Percentiles rank a stretch among this genome's conserved stretches.
phyloP scores from a whole-genome alignment of 306 rosid genomes.

The Quercus suber region DNA sequence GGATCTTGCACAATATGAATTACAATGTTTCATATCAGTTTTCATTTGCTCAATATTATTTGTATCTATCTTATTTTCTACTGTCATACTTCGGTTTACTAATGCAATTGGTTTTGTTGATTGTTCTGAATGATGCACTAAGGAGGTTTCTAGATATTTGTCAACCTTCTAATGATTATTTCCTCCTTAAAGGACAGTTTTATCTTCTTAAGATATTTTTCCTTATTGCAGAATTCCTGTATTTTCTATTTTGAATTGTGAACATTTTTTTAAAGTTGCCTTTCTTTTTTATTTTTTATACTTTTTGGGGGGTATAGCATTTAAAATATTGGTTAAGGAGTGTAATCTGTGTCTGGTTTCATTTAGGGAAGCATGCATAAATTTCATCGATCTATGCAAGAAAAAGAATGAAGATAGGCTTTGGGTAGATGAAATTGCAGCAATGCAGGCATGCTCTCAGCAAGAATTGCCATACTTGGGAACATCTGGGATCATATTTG shows the following conservation, averaged over 20 bases:
- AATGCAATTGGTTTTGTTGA: neutral
- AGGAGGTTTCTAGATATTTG: neutral
- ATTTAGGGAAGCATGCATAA: conserved; percentile 88
- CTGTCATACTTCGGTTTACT: neutral
- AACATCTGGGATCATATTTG: conserved; percentile 83
- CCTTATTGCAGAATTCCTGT: neutral
- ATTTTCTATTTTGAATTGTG: neutral
- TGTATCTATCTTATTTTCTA: neutral
- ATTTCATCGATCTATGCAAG: conserved; percentile 81
- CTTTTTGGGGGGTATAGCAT: neutral
- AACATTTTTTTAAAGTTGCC: neutral
- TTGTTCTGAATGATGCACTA: neutral
- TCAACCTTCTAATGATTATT: neutral
- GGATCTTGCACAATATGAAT: neutral
- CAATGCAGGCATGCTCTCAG: conserved; percentile 81
- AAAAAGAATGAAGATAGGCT: conserved; percentile 91
- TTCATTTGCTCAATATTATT: neutral
- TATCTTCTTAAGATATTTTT: neutral
- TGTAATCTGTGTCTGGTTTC: conserved; percentile 10
- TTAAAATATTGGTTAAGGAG: conserved; percentile 11
- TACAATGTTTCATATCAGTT: neutral
- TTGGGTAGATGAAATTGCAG: conserved; percentile 95
- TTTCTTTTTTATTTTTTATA: neutral
- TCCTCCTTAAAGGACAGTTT: neutral
- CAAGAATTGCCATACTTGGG: conserved; percentile 68